Conservation (phyloP, 768 basidiomycete genomes). For the Cyclocybe aegerita region DNA sequence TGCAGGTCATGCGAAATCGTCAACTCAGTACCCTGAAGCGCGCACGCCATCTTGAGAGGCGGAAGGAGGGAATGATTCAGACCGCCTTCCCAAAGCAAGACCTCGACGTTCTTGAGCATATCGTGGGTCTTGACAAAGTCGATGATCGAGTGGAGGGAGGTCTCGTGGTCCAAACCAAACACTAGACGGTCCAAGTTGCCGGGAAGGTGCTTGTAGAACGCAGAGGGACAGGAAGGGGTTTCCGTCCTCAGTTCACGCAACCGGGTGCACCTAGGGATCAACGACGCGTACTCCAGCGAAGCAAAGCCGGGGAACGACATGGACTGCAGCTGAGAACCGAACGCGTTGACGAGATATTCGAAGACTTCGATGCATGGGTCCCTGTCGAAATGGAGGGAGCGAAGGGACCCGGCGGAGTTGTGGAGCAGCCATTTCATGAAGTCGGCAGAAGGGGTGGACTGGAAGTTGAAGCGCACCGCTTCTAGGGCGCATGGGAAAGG, state of each 20-base stretch:
- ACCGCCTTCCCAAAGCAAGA: constrained; percentile 55
- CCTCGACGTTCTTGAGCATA: constrained; percentile 46
- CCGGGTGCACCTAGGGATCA: constrained; percentile 45
- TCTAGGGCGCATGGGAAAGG: constrained; percentile 49
- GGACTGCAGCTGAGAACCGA: constrained; percentile 49
- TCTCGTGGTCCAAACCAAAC: constrained; percentile 60
- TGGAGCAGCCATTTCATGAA: constrained; percentile 73
- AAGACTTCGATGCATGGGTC: constrained; percentile 57
- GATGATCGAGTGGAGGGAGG: constrained; percentile 52
- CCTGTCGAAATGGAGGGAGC: constrained; percentile 56
- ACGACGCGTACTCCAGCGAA: constrained; percentile 43
- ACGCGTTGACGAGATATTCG: constrained; percentile 50
- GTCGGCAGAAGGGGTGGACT: constrained; percentile 57
- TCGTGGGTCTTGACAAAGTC: constrained; percentile 48
- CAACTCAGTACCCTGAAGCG: constrained; percentile 57
- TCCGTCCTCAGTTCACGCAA: constrained; percentile 60
- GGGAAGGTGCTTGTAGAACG: constrained; percentile 50
- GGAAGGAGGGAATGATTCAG: constrained; percentile 48
- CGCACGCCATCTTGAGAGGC: constrained; percentile 63
- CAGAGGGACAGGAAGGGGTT: constrained; percentile 43
- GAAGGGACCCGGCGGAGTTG: constrained; percentile 49
- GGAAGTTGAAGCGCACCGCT: constrained; percentile 64
- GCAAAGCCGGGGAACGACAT: constrained; percentile 58
- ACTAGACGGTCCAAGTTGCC: constrained; percentile 52
- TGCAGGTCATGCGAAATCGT: constrained; percentile 49